Percentiles rank a stretch among this genome's conserved stretches.
Evolutionary conservation across 164 flowering plant species (phyloP).

Genomic region (Nymphaea thermarum): DNA sequence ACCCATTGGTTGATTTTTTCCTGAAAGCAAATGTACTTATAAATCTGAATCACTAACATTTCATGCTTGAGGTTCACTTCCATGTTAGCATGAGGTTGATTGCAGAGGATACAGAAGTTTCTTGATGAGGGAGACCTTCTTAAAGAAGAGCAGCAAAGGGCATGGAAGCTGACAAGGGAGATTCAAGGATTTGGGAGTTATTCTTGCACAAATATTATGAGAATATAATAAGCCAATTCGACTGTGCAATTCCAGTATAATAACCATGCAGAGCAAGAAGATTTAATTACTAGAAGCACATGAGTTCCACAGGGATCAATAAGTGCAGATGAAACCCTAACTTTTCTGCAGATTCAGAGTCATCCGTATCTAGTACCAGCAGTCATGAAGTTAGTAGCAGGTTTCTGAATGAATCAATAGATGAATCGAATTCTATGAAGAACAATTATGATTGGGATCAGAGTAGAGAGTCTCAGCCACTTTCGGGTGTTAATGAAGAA

Average conservation of each 20-base stretch:
- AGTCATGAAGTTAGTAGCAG: not conserved
- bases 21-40: no score
- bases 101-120: conserved; percentile 42
- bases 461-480: not conserved
- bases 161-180: conserved; percentile 59
- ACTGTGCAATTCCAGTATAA: conserved; percentile 37
- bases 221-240: conserved; percentile 18
- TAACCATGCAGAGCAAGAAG: not conserved
- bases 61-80: no score
- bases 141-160: conserved; percentile 56
- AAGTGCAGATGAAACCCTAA: not conserved
- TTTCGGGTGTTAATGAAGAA: not conserved
- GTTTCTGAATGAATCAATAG: not conserved
- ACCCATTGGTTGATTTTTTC: no score
- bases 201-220: conserved; percentile 12
- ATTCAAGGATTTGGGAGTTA: conserved; percentile 89
- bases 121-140: conserved; percentile 49
- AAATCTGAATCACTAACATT: no score
- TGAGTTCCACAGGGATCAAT: not conserved
- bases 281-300: not conserved
- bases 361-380: not conserved
- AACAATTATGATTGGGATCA: not conserved
- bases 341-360: not conserved
- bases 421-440: not conserved
- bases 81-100: no score